phyloP scores from a whole-genome alignment of 116 monocot genomes.

The Phalaenopsis hybrid region DNA sequence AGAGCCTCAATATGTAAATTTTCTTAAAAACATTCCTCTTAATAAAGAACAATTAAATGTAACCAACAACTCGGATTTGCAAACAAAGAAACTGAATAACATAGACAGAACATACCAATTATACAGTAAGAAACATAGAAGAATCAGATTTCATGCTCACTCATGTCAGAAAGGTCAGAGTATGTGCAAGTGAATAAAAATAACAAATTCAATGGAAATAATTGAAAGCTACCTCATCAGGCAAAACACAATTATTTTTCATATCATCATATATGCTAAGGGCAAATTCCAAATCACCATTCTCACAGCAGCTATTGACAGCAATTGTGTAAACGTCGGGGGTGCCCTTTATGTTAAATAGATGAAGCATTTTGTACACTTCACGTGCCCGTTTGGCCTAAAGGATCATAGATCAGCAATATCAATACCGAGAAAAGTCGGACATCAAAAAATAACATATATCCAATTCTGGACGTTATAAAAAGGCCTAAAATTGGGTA shows the following conservation, averaged over 20 bases:
- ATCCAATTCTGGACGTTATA: background rate
- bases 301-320: constrained; percentile 71
- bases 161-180: background rate
- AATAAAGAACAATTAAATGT: no score
- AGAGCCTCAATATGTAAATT: no score
- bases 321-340: constrained; percentile 89
- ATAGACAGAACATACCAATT: background rate
- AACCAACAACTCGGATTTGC: no score
- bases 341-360: constrained; percentile 67
- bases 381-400: constrained; percentile 70
- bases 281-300: constrained; percentile 80
- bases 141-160: constrained; percentile 1
- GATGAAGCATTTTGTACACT: constrained; percentile 88
- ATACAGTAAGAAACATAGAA: background rate
- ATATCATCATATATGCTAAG: constrained; percentile 76
- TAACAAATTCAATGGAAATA: background rate
- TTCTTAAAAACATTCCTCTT: no score
- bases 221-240: constrained; percentile 68
- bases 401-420: background rate
- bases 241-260: constrained; percentile 55
- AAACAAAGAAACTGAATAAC: no score
- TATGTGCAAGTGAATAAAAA: background rate
- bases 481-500: background rate
- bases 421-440: background rate
- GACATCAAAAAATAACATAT: background rate